Conservation (phyloP, 2,329 filamentous ascomycete genomes). For the Trichoderma hamatum region DNA sequence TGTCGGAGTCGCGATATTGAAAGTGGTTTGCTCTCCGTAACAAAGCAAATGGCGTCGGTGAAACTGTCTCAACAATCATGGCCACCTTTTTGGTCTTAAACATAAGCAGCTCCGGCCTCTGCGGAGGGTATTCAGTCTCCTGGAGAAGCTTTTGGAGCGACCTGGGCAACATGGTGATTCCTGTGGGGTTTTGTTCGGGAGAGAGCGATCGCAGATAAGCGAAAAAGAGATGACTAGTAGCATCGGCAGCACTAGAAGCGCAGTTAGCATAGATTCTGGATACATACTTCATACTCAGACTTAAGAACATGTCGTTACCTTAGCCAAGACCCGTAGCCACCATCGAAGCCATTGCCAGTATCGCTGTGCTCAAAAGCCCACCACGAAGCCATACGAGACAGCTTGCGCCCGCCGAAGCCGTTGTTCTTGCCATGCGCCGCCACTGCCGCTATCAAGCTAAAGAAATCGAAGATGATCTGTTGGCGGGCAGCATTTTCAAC, state of each 20-base stretch:
- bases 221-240: conserved; percentile 96
- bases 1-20: conserved; percentile 88
- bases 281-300: neutral
- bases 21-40: conserved; percentile 91
- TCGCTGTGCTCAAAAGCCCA: conserved; percentile 96
- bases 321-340: conserved; percentile 87
- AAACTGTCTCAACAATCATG: conserved; percentile 96
- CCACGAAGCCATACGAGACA: conserved; percentile 95
- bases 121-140: conserved; percentile 92
- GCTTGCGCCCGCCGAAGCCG: conserved; percentile 87
- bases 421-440: conserved; percentile 93
- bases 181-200: conserved; percentile 75
- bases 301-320: conserved; percentile 56
- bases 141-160: conserved; percentile 88
- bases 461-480: conserved; percentile 93
- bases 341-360: conserved; percentile 87
- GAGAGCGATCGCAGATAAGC: conserved; percentile 90
- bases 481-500: conserved; percentile 84
- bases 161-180: conserved; percentile 83
- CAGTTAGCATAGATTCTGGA: conserved; percentile 14
- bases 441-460: conserved; percentile 87
- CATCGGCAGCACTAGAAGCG: conserved; percentile 76
- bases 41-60: conserved; percentile 89
- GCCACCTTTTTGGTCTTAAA: conserved; percentile 84
- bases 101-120: conserved; percentile 74